Evolutionary conservation across 495 filamentous ascomycete genomes (phyloP), one percentile per base, ranked within the genome.

Genomic region (Penicillium taxi): DNA sequence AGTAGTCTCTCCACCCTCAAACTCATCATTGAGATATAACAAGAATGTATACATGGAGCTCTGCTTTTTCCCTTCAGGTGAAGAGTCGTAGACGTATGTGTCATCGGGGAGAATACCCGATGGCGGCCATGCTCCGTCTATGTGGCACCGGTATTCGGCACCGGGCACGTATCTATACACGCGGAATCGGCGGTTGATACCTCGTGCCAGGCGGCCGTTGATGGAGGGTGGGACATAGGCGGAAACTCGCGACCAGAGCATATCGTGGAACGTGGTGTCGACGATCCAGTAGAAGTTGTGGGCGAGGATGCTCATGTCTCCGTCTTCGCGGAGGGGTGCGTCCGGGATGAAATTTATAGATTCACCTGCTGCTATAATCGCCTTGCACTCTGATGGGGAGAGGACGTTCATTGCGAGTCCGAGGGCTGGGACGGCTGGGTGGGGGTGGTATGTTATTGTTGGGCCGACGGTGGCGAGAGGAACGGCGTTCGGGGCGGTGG

Each of bases 241-340:
- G 6, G 53, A 48, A 13, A 64, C 57, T 0, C 60, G 53, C 1
- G 50, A 38, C 60, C 60, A 64, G 16, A 64, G 58, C n/a, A 55
- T 43, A 25, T 64, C 58, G 30, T 64, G 60, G 52, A 64, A 64
- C 12, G 52, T 35, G 17, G 52, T 55, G 32, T 64, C 60, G 27
- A 64, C 48, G 8, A 64, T 42, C 60, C 60, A 64, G 47, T 64
- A 64, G 41, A 64, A 64, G 41, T 64, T 64, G 48, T 64, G 58
- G n/a, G 60, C 60, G 2, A 64, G 45, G 31, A 64, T 59, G 42
- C 58, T 62, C 41, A 60, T 44, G 25, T 61, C 60, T 6, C 56
- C 58, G 33, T 64, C 60, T 37, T 60, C 58, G 31, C 60, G 60
- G 19, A 62, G 47, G 26, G 60, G 60, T 6, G 54, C 58, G 24